Conservation (phyloP, 164 flowering plant species). For the Malania oleifera region DNA sequence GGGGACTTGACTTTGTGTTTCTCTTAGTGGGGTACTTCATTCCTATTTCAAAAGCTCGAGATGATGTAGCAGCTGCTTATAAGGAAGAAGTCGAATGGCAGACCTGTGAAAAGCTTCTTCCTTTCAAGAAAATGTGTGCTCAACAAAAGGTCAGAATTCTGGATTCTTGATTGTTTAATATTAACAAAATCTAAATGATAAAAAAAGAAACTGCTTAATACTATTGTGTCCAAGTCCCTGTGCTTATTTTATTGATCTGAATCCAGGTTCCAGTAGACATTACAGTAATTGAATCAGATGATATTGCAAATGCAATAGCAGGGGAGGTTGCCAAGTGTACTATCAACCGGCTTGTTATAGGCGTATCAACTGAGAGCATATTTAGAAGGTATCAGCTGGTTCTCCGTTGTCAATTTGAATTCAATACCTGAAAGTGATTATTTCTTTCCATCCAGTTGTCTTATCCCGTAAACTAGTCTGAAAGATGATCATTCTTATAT, state of each 20-base stretch:
- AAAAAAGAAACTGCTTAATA: neutral
- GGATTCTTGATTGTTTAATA: neutral
- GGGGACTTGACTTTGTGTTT: neutral
- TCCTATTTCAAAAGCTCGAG: conserved; percentile 66
- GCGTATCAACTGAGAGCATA: conserved; percentile 53
- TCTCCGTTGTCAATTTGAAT: no score
- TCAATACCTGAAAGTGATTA: no score
- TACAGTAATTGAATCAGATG: conserved; percentile 63
- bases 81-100: conserved; percentile 59
- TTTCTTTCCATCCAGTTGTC: no score
- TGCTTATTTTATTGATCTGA: conserved; percentile 9
- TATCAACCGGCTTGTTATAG: conserved; percentile 63
- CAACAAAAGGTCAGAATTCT: conserved; percentile 41
- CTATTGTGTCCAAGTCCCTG: no score
- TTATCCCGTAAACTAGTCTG: no score
- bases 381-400: conserved; percentile 58
- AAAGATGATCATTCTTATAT: no score
- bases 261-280: conserved; percentile 64
- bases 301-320: conserved; percentile 59
- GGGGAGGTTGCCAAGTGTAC: conserved; percentile 33
- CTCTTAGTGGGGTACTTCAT: conserved; percentile 68
- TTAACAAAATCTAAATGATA: neutral
- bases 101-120: conserved; percentile 53
- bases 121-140: conserved; percentile 49
- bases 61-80: conserved; percentile 64